Base-by-base conservation (phyloP, 441 rosid genomes). In the Codiaeum variegatum region DNA sequence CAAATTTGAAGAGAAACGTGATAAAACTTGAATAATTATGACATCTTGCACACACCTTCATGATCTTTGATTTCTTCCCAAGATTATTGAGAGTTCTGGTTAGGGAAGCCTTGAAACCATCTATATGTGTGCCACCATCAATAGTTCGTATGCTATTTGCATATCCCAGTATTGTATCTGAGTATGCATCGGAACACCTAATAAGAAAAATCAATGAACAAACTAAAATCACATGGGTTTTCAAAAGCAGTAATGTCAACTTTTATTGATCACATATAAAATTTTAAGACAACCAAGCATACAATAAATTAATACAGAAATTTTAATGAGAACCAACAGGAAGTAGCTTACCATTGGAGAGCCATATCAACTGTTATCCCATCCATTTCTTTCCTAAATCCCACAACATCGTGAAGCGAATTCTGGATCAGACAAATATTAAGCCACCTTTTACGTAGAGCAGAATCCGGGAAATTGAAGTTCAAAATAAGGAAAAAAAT, bases 121-220 rank as follows among this genome's bases (percentile, higher is more conserved):
- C 98, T 69, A 93, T 90, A 75, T 95, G 97, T 66, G 95, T 95
- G 59, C 97, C 96, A 78, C 97, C 99, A 85, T 94, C 98, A 83
- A 88, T 65, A 36, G 97, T 95, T 12, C 97, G 92, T 56, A 92
- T 89, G 84, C 97, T 92, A 83, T 94, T 94, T 63, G 97, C 97
- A 75, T 94, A 94, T 72, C 98, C 98, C 34, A 94, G 82, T 79
- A 90, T 77, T 61, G 92, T 92, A 84, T 94, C 98, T 52, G 95
- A 90, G 84, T 95, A 95, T 67, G 96, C 96, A 88, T 95, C 98
- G 24, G 88, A 88, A 80, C 95, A 95, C 99, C 97, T 95, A 67
- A 75, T 51, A 76, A 75, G n/a, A n/a, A 82, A 63, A 72, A 75
- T 34, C 60, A 71, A 78, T n/a, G 58, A 56, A 73, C 31, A 59